A percentile compares a stretch with the other conserved stretches of the same genome.
These are phyloP conservation scores for Turnera subulata DNA, from an alignment of 345 rosid genomes.

Conservation along the genomic window DNA sequence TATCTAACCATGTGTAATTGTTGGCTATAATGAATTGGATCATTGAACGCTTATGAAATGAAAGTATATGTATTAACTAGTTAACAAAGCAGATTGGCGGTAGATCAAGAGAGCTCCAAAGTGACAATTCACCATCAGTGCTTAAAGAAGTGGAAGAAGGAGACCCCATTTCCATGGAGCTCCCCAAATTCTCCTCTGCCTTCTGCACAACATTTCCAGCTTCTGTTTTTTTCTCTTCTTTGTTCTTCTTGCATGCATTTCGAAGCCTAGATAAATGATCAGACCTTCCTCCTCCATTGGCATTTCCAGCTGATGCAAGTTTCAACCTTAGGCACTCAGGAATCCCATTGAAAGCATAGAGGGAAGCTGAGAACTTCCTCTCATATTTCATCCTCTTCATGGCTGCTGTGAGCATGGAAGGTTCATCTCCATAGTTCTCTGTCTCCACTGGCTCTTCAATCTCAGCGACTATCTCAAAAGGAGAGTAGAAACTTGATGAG, in stretches of 20 bases:
- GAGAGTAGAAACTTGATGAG: conserved; percentile 34
- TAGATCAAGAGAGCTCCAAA: conserved; percentile 69
- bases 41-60: too few species aligned
- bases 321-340: conserved; percentile 47
- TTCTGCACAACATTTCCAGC: conserved; percentile 12
- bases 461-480: conserved; percentile 53
- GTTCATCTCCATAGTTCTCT: conserved; percentile 34
- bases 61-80: conserved; percentile 23
- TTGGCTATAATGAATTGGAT: too few species aligned
- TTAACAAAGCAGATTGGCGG: conserved; percentile 57
- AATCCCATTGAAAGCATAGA: conserved; percentile 59
- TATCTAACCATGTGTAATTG: too few species aligned
- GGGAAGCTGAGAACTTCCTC: conserved; percentile 61
- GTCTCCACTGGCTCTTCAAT: conserved; percentile 35
- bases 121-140: conserved; percentile 39
- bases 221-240: conserved; percentile 19
- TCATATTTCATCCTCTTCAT: conserved; percentile 61
- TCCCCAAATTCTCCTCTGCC: conserved; percentile 19
- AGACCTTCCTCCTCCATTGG: conserved; percentile 22
- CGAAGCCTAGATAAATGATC: conserved; percentile 30
- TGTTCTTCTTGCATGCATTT: conserved; percentile 36
- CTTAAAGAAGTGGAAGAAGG: conserved; percentile 16
- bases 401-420: conserved; percentile 41
- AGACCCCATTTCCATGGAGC: conserved; percentile 12
- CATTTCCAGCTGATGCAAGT: conserved; percentile 25